Base-by-base conservation (phyloP, 2,329 filamentous ascomycete genomes). In the Malbranchea zuffiana region DNA sequence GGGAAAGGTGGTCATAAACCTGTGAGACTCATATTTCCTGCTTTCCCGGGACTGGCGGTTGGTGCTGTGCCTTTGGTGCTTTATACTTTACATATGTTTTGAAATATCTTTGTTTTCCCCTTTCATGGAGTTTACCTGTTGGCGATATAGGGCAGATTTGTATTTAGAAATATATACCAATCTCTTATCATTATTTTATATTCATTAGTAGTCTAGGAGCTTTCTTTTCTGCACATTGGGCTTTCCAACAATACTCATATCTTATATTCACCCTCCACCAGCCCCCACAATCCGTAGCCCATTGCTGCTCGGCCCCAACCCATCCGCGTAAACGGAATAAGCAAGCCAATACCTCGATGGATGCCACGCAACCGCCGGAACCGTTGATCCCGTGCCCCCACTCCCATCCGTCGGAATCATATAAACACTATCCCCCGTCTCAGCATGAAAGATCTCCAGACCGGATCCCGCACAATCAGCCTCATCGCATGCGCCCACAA, bases 341-440 rank as follows among this genome's bases (percentile, higher is more conserved):
- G 66, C 66, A 41, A 69, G 45, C 60, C 62, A 67, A 43, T 69
- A 69, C 20, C 63, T 52, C 34, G 57, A 63, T 3, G 66, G 66
- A 54, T 69, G 66, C 66, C 66, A 69, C 20, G 62, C 64, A 17
- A 68, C 64, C 31, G 62, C 64, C 3, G 61, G 64, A 13, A 67
- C 57, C 13, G n/a, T n/a, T n/a, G n/a, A n/a, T n/a, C n/a, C 54
- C 51, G 40, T 58, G 58, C n/a, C 34, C 42, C 2, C n/a, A n/a
- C n/a, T n/a, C n/a, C 57, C 53, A 2, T 58, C 52, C 3, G 59
- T 61, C 5, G 61, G 53, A 18, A 68, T 56, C 6, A 62, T 67
- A 39, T 65, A 60, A 3, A 69, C 62, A 23, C 58, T 63, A 40
- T 69, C 66, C 2, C 66, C 66, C 0, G 61, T 64, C 45, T 68